These are phyloP conservation scores for Coprinellus micaceus DNA, from an alignment of 768 basidiomycete genomes.

Conservation along the genomic window DNA sequence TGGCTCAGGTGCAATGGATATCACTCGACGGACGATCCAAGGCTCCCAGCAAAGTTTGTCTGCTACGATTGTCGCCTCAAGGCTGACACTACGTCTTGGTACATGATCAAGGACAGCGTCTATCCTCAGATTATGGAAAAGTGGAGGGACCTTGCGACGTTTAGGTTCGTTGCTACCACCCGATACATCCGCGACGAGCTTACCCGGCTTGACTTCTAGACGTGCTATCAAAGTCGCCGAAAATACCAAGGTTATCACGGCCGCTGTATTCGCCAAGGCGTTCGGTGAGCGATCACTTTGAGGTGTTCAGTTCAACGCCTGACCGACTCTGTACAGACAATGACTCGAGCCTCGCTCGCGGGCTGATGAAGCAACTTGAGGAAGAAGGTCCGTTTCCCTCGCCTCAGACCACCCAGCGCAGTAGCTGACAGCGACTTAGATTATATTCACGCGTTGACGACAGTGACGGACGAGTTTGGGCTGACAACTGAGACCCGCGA, in stretches of 20 bases:
- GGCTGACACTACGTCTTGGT: constrained; percentile 59
- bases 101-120: constrained; percentile 56
- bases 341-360: constrained; percentile 55
- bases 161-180: constrained; percentile 45
- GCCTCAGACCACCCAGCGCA: no score
- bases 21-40: constrained; percentile 53
- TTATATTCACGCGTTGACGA: constrained; percentile 53
- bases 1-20: constrained; percentile 38
- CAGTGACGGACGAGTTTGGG: constrained; percentile 48
- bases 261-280: constrained; percentile 52
- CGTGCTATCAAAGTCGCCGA: constrained; percentile 72
- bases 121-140: constrained; percentile 58
- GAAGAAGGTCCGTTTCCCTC: constrained; percentile 49
- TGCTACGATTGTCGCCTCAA: constrained; percentile 78
- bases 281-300: constrained; percentile 47
- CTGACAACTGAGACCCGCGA: constrained; percentile 38
- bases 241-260: constrained; percentile 37
- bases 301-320: not conserved
- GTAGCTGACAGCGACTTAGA: no score
- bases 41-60: constrained; percentile 56
- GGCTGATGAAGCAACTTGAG: constrained; percentile 67
- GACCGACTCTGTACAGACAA: constrained; percentile 2
- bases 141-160: constrained; percentile 66
- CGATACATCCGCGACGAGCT: not conserved
- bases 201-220: constrained; percentile 28